Conservation (phyloP, 768 basidiomycete genomes). For the Xerocomellus dryophilus region DNA sequence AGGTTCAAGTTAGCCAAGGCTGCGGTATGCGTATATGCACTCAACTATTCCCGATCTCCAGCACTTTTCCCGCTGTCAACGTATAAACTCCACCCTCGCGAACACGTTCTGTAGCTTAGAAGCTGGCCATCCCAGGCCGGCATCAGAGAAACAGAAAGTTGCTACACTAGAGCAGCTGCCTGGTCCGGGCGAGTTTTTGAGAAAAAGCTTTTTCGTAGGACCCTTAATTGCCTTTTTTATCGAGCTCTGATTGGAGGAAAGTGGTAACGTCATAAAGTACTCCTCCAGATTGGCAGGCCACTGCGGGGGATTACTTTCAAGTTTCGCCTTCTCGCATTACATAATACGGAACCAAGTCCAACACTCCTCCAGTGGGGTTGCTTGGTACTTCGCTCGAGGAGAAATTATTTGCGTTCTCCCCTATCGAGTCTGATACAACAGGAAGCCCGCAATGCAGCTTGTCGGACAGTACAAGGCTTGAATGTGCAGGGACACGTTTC, state of each 20-base stretch:
- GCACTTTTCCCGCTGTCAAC: constrained; percentile 11
- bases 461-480: too few relatives aligned
- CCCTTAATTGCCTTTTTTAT: too few relatives aligned
- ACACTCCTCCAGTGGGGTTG: background rate
- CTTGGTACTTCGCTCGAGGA: constrained; percentile 12
- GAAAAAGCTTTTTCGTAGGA: too few relatives aligned
- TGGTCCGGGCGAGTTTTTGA: too few relatives aligned
- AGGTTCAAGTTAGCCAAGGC: too few relatives aligned
- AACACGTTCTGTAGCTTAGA: constrained; percentile 48
- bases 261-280: too few relatives aligned
- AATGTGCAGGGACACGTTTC: background rate
- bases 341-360: background rate
- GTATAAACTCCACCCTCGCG: constrained; percentile 34
- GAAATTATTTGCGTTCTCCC: constrained; percentile 29
- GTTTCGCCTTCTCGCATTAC: constrained; percentile 21
- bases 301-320: constrained; percentile 33
- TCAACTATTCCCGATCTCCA: constrained; percentile 10
- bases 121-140: constrained; percentile 30
- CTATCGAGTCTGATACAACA: constrained; percentile 18
- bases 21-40: constrained; percentile 34
- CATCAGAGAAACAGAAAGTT: too few relatives aligned
- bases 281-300: too few relatives aligned
- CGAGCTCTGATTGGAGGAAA: too few relatives aligned
- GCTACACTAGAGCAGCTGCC: too few relatives aligned
- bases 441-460: background rate